Evolutionary conservation across 371 early-diverging fungal species (phyloP).

Genomic region (Lichtheimia corymbifera): DNA sequence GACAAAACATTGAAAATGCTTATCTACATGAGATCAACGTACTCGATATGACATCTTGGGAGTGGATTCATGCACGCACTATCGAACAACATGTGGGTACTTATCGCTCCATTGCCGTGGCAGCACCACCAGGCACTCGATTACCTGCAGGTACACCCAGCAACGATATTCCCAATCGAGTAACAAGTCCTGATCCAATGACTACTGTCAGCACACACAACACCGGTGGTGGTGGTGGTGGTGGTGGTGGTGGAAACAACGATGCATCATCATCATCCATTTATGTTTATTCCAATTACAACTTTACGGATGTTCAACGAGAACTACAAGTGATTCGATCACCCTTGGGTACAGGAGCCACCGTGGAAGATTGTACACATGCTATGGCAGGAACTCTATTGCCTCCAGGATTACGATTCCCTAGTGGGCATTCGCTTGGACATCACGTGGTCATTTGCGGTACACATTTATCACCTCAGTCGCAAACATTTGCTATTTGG

Average conservation of each 20-base stretch:
- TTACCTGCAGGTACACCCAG: conserved; percentile 11
- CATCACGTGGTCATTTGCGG: conserved; percentile 71
- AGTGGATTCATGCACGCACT: conserved; percentile 65
- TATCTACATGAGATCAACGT: conserved; percentile 80
- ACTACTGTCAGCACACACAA: conserved; percentile 1
- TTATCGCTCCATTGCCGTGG: conserved; percentile 74
- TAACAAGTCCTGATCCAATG: not conserved
- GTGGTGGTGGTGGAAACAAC: not conserved
- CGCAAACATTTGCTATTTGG: conserved; percentile 71
- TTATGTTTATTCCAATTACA: conserved; percentile 79
- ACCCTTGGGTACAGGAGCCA: conserved; percentile 39
- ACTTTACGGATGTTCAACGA: conserved; percentile 76
- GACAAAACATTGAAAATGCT: conserved; percentile 75
- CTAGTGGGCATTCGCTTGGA: conserved; percentile 62
- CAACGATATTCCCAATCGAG: not conserved
- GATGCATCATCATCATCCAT: conserved; percentile 21
- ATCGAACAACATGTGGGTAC: conserved; percentile 77
- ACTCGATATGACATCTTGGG: conserved; percentile 64
- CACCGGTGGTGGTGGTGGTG: conserved; percentile 1
- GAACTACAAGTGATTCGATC: conserved; percentile 68
- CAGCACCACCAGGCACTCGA: conserved; percentile 29
- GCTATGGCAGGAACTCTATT: conserved; percentile 56
- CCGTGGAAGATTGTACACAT: conserved; percentile 60
- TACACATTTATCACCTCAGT: conserved; percentile 63
- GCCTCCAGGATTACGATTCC: conserved; percentile 79